Evolutionary conservation across 352 stramenopile genomes (phyloP), one percentile per base, ranked within the genome.

Genomic region (Phytopythium delawarense): DNA sequence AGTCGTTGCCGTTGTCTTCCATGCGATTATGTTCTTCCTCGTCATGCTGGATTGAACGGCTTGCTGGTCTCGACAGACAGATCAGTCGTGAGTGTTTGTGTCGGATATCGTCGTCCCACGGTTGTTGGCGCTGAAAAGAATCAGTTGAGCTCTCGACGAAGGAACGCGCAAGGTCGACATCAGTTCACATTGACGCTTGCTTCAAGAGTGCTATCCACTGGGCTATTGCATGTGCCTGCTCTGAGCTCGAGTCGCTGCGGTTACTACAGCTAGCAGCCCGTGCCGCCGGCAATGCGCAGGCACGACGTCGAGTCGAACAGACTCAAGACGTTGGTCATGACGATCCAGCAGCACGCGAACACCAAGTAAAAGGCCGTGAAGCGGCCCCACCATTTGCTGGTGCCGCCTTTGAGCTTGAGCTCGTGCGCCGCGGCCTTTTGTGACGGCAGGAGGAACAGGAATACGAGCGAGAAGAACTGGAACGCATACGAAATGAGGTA

Each of bases 271-370:
- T 73, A 73, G 54, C 71, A 75, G 3, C 71, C 71, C 20, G 58
- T 63, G 39, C 71, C 71, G 32, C 68, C 71, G 11, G 71, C 71
- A 35, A 79, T 71, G 25, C 62, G 57, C 3, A 84, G 51, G 46
- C 78, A 87, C 18, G 64, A 70, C 71, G 25, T 28, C 25, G 25
- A 28, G 25, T 28, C 25, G 25, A 28, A 28, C 25, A 28, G 25
- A 28, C 25, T 77, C 23, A 91, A 30, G 49, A 85, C 59, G 61
- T 89, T 88, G 18, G 76, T 88, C 73, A 81, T 86, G 59, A 89
- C 55, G 42, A 76, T 81, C 76, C 77, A 89, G 42, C 57, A 55
- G 61, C 87, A 70, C 42, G 74, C 69, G 21, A 89, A 85, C 0
- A 57, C 61, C 1, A 86, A 57, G 45, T 81, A 76, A 32, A 59